phyloP scores from a whole-genome alignment of 306 rosid genomes.

The Cucumis melo region DNA sequence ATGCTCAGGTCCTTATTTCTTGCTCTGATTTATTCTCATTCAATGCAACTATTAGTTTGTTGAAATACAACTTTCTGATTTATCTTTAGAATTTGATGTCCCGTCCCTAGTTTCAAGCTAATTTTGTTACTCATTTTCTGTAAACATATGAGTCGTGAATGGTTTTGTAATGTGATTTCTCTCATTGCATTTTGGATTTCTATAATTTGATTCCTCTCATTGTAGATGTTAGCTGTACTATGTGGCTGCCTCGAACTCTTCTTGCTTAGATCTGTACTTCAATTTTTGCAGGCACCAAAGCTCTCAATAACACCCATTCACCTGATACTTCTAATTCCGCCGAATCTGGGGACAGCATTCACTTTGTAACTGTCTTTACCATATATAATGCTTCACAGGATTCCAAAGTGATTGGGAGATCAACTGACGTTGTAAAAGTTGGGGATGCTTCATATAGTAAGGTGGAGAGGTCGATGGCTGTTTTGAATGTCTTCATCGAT shows the following conservation, averaged over 20 bases:
- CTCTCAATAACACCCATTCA: conserved; percentile 48
- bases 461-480: conserved; percentile 65
- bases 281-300: conserved; percentile 48
- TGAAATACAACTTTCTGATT: not conserved
- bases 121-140: not conserved
- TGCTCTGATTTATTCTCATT: not conserved
- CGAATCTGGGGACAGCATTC: conserved; percentile 19
- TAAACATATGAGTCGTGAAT: not conserved
- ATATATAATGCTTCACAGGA: conserved; percentile 43
- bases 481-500: conserved; percentile 53
- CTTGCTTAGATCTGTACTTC: not conserved
- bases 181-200: not conserved
- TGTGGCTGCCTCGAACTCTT: not conserved
- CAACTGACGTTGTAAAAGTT: conserved; percentile 32
- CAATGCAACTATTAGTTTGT: not conserved
- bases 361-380: conserved; percentile 69
- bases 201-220: not conserved
- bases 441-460: conserved; percentile 56
- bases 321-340: conserved; percentile 19
- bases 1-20: conserved; percentile 45
- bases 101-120: not conserved
- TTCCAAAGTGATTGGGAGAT: conserved; percentile 21
- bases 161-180: not conserved
- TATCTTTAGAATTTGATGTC: not conserved
- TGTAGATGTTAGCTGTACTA: not conserved